Evolutionary conservation across 2,329 filamentous ascomycete species (phyloP).

Genomic region (Endothia cerciana): DNA sequence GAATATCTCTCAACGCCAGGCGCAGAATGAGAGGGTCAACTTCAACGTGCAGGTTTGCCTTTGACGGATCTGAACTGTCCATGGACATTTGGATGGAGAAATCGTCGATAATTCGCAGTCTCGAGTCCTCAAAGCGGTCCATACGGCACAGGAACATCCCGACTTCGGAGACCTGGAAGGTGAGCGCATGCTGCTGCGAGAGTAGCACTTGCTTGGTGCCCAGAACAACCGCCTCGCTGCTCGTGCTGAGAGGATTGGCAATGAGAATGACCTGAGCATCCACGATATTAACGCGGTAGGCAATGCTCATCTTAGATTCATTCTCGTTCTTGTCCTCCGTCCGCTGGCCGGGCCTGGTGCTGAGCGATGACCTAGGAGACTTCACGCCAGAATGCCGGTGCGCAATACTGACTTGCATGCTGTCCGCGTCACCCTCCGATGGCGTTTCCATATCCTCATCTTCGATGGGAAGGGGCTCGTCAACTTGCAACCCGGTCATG

Average conservation of each 20-base stretch:
- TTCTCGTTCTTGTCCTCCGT: constrained; percentile 33
- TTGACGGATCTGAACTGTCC: constrained; percentile 66
- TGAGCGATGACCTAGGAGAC: constrained; percentile 38
- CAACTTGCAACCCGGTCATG: constrained; percentile 69
- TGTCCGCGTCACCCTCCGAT: constrained; percentile 64
- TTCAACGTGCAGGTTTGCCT: constrained; percentile 82
- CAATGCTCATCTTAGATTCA: constrained; percentile 68
- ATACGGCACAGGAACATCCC: constrained; percentile 99
- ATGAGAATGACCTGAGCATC: constrained; percentile 97
- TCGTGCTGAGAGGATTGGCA: constrained; percentile 86
- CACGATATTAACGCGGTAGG: constrained; percentile 90
- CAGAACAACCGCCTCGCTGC: constrained; percentile 93
- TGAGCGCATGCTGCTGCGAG: constrained; percentile 91
- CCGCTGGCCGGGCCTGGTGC: constrained; percentile 22
- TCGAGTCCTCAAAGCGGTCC: constrained; percentile 92
- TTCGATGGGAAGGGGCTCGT: constrained; percentile 61
- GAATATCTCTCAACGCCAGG: constrained; percentile 89
- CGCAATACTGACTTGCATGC: constrained; percentile 51
- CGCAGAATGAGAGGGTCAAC: constrained; percentile 90
- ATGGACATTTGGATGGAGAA: constrained; percentile 91
- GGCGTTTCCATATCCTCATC: constrained; percentile 45
- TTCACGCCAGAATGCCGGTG: constrained; percentile 37
- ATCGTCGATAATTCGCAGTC: constrained; percentile 91
- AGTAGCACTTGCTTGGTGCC: constrained; percentile 92
- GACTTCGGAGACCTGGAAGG: constrained; percentile 88